Base-by-base conservation (phyloP, 208 protist genomes). In the Acanthamoeba lenticulata region DNA sequence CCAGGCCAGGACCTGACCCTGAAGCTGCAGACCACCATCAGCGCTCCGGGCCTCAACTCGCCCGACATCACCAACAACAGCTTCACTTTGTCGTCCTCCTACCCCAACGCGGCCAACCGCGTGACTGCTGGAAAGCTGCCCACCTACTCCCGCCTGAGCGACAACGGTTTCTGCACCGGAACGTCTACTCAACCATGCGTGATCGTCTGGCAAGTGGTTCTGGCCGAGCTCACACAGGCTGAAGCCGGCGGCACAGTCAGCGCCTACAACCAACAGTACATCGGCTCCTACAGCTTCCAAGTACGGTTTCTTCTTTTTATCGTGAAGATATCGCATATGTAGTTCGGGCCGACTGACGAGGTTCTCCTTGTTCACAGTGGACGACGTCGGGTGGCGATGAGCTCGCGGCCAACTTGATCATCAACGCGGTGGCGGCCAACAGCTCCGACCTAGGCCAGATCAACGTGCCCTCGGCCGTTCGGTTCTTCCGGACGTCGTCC, bases 261-360 rank as follows among this genome's bases (percentile, higher is more conserved):
- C 9, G 21, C 11, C 38, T 89, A 47, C 81, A 89, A 89, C 45
- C n/a, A 38, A 15, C 81, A 89, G 81, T 89, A 89, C 81, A 89
- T 65, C 27, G 81, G 81, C 29, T 17, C 6, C 3, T 89, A 69
- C 62, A 65, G 36, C 17, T 81, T 81, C 72, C 11, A 15, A 29
- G 52, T 57, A 57, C 52, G 52, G 15, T 24, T 21, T 21, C 3
- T 21, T 3, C 52, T 21, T 24, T 21, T 57, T 21, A 4, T 3
- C 52, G n/a, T 57, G 9, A 11, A 57, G 9, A 52, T 17, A 5
- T 17, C 45, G 5, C 9, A 17, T 5, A 52, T 17, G n/a, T n/a
- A n/a, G 45, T 15, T 5, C 45, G 45, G 45, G 45, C 45, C 15
- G 45, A 52, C 15, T 15, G 15, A 17, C n/a, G n/a, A n/a, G n/a